Evolutionary conservation across 495 filamentous ascomycete species (phyloP), one percentile per base, ranked within the genome.

Genomic region (Xylaria flabelliformis): DNA sequence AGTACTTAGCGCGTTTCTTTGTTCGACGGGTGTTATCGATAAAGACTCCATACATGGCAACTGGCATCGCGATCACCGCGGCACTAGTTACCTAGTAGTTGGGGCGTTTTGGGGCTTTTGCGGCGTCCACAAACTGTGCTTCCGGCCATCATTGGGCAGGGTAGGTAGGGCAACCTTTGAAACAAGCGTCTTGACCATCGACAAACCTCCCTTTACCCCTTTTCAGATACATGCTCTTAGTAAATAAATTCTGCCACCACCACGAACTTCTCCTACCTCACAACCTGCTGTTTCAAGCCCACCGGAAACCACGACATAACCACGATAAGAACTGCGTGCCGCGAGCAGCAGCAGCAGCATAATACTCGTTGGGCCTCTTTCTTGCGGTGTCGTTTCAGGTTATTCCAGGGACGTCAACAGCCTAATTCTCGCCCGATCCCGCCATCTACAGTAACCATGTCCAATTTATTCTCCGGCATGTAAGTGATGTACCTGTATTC

Each of bases 391-490:
- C 41, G 50, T 72, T 67, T 61, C 70, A 67, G 70, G 41, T 67
- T 41, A 32, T 59, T 34, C 19, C 34, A 34, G 39, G 41, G 19
- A 50, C 53, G 41, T 32, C 55, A 67, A 65, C 75, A 34, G 44
- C 73, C 55, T 70, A 64, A 74, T 64, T 71, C 64, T 61, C 63
- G 71, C 73, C 70, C 70, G 74, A 75, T 71, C 66, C 73, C 63
- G 72, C 70, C 65, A 59, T 74, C 64, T 71, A 41, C 68, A 66
- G 71, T 58, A 78, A 87, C 75, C 69, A 94, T 94, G 92, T 90
- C 91, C 71, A 92, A 90, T 80, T 86, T 93, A 78, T 92, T 94
- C 77, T 92, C 91, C 79, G 91, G 91, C 80, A 91, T 94, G 92
- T 93, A 86, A 87, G 91, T 92, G 67, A 34, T 74, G 64, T 70